Conservation (phyloP, 225 moss, liverwort and hornwort species). For the Straminergon stramineum region DNA sequence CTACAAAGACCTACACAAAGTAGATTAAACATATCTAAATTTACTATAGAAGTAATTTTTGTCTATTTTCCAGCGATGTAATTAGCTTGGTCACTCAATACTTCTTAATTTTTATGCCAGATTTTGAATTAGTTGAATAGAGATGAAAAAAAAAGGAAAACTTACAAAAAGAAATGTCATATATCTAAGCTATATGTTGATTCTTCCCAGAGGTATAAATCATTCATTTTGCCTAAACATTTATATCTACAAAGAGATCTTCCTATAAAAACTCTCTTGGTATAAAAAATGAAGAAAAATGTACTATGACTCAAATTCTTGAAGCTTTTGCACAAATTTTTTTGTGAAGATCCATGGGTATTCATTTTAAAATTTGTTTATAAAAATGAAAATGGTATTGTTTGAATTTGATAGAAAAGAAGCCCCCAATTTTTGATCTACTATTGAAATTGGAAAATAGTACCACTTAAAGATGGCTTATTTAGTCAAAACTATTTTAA, state of each 20-base stretch:
- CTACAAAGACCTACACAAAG: not conserved
- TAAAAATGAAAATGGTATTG: not conserved
- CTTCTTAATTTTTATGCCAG: not conserved
- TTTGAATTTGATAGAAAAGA: not conserved
- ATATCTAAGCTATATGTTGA: not conserved
- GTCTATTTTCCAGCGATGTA: not conserved
- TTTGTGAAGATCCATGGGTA: not conserved
- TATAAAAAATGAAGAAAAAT: not conserved
- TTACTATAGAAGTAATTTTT: not conserved
- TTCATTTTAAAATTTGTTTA: not conserved
- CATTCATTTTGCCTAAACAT: not conserved
- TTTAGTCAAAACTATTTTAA: not conserved
- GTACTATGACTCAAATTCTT: not conserved
- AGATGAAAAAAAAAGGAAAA: not conserved
- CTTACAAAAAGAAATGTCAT: too few species aligned
- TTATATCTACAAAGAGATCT: too few species aligned
- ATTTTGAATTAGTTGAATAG: not conserved
- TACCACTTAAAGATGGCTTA: not conserved
- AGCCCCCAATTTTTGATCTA: accelerated
- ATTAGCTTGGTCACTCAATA: not conserved
- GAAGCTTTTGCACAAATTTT: not conserved
- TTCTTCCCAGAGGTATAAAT: not conserved
- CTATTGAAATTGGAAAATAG: not conserved
- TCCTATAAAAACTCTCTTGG: not conserved
- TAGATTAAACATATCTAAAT: not conserved